Conservation (phyloP, 1,139 yeast genomes). For the Scheffersomyces titani region DNA sequence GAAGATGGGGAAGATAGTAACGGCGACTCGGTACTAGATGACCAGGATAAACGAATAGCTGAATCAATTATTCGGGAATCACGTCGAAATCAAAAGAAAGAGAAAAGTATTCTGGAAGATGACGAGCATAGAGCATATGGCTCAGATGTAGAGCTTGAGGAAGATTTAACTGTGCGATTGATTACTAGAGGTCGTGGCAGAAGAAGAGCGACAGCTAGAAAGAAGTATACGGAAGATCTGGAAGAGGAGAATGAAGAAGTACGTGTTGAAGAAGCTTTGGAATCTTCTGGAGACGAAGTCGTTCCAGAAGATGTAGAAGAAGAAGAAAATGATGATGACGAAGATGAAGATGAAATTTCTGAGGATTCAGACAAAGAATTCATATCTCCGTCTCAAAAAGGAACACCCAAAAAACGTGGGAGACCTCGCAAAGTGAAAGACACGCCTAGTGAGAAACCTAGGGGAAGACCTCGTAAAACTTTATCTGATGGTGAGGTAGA, state of each 20-base stretch:
- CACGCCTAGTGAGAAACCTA: constrained; percentile 9
- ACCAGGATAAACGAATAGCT: constrained; percentile 49
- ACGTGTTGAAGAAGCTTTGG: constrained; percentile 1
- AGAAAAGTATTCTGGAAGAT: background rate
- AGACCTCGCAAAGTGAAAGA: constrained; percentile 3
- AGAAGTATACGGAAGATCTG: constrained; percentile 16
- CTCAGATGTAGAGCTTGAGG: constrained; percentile 34
- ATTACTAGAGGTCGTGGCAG: constrained; percentile 1
- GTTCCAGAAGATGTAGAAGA: constrained; percentile 5
- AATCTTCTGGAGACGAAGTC: constrained; percentile 3
- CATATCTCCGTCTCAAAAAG: background rate
- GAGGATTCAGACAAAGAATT: constrained; percentile 5
- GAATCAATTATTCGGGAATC: constrained; percentile 39
- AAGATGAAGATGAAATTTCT: constrained; percentile 5
- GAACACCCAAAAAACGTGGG: constrained; percentile 3
- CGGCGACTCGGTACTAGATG: constrained; percentile 24
- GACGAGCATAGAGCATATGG: constrained; percentile 21
- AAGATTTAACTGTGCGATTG: constrained; percentile 18
- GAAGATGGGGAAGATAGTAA: constrained; percentile 37
- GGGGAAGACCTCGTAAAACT: constrained; percentile 3
- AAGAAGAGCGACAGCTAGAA: constrained; percentile 4
- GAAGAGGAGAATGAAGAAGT: constrained; percentile 3
- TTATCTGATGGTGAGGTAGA: constrained; percentile 5
- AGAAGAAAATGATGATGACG: constrained; percentile 7
- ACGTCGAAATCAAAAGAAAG: constrained; percentile 7